Base-by-base conservation (phyloP, 441 rosid genomes). In the Pelargonium cotyledonis region DNA sequence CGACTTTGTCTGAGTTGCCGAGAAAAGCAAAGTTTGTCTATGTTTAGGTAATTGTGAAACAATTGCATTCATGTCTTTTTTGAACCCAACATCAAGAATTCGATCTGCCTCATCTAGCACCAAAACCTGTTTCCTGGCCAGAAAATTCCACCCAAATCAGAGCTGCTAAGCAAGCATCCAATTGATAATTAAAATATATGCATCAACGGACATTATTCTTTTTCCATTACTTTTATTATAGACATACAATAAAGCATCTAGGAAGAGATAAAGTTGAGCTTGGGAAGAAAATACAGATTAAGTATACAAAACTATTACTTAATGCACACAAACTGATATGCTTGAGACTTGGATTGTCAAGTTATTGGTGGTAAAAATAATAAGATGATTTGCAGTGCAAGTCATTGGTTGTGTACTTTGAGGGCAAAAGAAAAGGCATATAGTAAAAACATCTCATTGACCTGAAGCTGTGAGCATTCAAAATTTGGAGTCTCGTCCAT, bases 21-120 rank as follows among this genome's bases (percentile, higher is more conserved):
- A 91, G 81, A 91, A 94, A 68, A 94, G 97, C 72, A 94, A 72
- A 31, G 99, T 91, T 78, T 94, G 97, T 70, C 99, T 81, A 67
- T 68, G 78, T 83, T 79, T 86, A 49, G 97, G 96, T 58, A 94
- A 82, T 84, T 91, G 97, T 0, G 99, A 86, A 67, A 94, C 73
- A 31, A 94, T 94, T 53, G 96, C 94, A 86, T 94, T 87, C 74
- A 94, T 66, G 49, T 82, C 72, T 78, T 89, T 88, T 83, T 88
- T 89, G 73, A 94, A 94, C 14, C 91, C 93, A 75, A 84, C 80
- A 71, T 94, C 99, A 74, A 94, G 99, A 62, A 94, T 88, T 21
- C 95, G 95, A 77, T 94, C 99, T 70, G 99, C 99, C 87, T 94
- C 99, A 70, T 94, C 97, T 68, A 94, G 93, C 68, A 94, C 88